Evolutionary conservation across 345 rosid species (phyloP), one percentile per base, ranked within the genome.

Genomic region (Camelina hispida): DNA sequence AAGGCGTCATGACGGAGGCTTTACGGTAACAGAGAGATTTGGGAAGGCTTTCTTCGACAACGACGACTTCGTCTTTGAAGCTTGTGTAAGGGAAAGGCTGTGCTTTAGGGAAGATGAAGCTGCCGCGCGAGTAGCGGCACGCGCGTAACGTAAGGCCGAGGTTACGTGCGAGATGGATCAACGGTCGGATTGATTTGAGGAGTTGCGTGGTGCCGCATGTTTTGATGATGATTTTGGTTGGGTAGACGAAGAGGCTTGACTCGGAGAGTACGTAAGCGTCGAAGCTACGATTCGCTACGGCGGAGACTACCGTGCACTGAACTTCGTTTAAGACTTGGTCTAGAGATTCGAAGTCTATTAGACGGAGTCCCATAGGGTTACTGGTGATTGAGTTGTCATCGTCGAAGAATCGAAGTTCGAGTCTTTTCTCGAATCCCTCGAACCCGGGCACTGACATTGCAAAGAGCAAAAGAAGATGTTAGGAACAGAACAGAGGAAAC

Each of bases 181-280:
- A 82, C 15, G 98, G 98, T 65, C 86, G 88, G 87, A 95, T 81
- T 51, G 98, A 90, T 84, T 89, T 89, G 72, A 95, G 93, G 37
- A 95, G 91, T 76, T 90, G 96, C 23, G 99, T 95, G 48, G 99
- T 95, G 77, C 99, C 99, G 68, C 99, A 95, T 10, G 99, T 95
- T 80, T 95, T 95, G 87, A 95, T 92, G 77, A 95, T 87, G 83
- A 95, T 85, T 80, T 89, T 95, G 28, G 94, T 88, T 43, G 99
- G 99, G 79, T 93, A 95, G 4, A 95, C 93, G 61, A 95, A 95
- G 22, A 95, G 84, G 76, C 98, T 93, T 6, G 99, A 95, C 75
- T 95, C 99, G 4, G 99, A 95, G 78, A 95, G 84, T 14, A 95
- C 97, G 75, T 95, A 95, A 64, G 99, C 89, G 62, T 95, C 99